phyloP scores from a whole-genome alignment of 345 rosid species.

The Pugionium dolabratum region DNA sequence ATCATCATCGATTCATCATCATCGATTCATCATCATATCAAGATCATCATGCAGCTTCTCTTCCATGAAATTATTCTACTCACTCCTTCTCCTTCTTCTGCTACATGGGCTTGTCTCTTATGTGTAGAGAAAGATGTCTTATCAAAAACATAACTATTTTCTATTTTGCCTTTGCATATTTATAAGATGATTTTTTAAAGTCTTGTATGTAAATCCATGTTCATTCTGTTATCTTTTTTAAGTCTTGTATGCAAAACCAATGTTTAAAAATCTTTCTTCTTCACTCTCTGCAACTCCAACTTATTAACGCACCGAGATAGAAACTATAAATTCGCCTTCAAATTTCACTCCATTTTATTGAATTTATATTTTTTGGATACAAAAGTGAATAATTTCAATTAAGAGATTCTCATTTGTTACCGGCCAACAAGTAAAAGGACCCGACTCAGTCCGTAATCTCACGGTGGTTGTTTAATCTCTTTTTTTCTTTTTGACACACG shows the following conservation, averaged over 20 bases:
- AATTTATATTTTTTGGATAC: no score
- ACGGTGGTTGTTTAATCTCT: no score
- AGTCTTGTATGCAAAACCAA: neutral
- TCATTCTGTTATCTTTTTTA: neutral
- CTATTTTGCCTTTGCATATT: neutral
- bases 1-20: no score
- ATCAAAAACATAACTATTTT: conserved; percentile 26
- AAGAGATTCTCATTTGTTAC: conserved; percentile 4
- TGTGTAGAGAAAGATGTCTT: conserved; percentile 28
- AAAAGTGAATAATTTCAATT: neutral
- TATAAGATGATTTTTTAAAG: neutral
- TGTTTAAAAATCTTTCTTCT: conserved; percentile 10
- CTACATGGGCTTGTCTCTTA: conserved; percentile 33
- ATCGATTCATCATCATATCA: no score
- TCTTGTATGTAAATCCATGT: neutral
- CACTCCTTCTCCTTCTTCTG: conserved; percentile 41
- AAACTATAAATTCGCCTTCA: neutral
- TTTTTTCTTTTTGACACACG: neutral
- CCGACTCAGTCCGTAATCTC: neutral
- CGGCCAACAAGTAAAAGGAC: neutral
- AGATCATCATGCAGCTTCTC: conserved; percentile 40
- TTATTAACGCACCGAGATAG: conserved; percentile 19
- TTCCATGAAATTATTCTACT: conserved; percentile 39
- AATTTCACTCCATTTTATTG: neutral
- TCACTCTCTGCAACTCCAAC: neutral